Conservation (phyloP, 2,329 filamentous ascomycete genomes). For the Penicillium sp. region DNA sequence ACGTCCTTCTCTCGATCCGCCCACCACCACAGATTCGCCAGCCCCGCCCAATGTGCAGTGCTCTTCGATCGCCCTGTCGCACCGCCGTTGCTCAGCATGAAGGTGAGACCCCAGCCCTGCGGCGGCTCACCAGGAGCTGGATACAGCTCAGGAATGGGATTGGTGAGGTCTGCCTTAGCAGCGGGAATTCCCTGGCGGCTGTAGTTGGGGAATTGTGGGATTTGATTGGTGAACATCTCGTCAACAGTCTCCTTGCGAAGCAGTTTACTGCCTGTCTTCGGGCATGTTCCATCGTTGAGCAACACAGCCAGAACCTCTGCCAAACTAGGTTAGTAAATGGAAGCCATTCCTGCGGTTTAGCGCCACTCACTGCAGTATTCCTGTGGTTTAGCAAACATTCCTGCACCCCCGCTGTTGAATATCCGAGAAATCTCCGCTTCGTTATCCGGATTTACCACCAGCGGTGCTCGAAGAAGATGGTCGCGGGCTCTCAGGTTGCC, state of each 20-base stretch:
- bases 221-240: conserved; percentile 68
- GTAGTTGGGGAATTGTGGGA: conserved; percentile 60
- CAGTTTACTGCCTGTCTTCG: conserved; percentile 59
- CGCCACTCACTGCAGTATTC: conserved; percentile 64
- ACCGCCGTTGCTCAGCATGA: conserved; percentile 57
- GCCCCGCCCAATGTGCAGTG: conserved; percentile 62
- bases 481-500: conserved; percentile 50
- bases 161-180: conserved; percentile 56
- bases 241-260: conserved; percentile 63
- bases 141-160: conserved; percentile 57
- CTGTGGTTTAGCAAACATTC: conserved; percentile 62
- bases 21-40: conserved; percentile 68
- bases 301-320: conserved; percentile 64
- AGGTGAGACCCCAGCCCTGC: conserved; percentile 68
- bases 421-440: conserved; percentile 49
- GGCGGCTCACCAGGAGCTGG: conserved; percentile 47
- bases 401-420: conserved; percentile 66
- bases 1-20: conserved; percentile 63
- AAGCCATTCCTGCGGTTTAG: conserved; percentile 63
- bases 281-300: conserved; percentile 67
- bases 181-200: conserved; percentile 50
- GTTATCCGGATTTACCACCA: conserved; percentile 45
- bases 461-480: conserved; percentile 55
- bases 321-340: not conserved
- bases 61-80: conserved; percentile 57